A percentile compares a stretch with the other conserved stretches of the same genome.
These are phyloP conservation scores for Herpetomonas samuelpessoai DNA, from an alignment of 208 protist genomes.

Conservation along the genomic window DNA sequence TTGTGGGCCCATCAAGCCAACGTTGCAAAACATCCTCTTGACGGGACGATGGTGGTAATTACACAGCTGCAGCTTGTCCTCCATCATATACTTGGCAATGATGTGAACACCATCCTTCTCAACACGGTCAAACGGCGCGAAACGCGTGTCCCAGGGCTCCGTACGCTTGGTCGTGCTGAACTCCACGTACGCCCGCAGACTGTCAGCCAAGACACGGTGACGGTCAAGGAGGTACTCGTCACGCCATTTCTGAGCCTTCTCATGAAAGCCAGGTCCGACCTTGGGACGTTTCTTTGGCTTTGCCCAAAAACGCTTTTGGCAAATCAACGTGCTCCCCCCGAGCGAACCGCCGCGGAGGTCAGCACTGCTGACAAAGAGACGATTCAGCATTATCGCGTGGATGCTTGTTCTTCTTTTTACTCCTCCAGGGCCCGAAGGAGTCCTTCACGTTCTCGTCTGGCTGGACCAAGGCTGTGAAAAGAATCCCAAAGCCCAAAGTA, in stretches of 20 bases:
- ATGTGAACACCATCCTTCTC: conserved; percentile 90
- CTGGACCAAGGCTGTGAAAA: conserved; percentile 2
- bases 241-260: conserved; percentile 89
- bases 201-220: conserved; percentile 82
- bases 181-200: conserved; percentile 84
- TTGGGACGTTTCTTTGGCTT: conserved; percentile 91
- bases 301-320: conserved; percentile 78
- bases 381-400: conserved; percentile 27
- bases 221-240: conserved; percentile 87
- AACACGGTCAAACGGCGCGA: conserved; percentile 86
- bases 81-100: conserved; percentile 82
- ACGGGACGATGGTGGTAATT: conserved; percentile 88
- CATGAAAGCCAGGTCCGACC: conserved; percentile 81
- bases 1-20: conserved; percentile 85
- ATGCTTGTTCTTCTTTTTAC: too few species aligned
- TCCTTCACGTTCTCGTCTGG: background rate
- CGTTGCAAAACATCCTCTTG: conserved; percentile 86
- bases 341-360: conserved; percentile 40
- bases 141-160: conserved; percentile 91
- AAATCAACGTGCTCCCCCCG: conserved; percentile 22
- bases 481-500: too few species aligned
- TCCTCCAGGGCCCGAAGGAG: background rate
- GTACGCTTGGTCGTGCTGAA: conserved; percentile 78
- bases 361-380: conserved; percentile 57
- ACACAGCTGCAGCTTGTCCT: conserved; percentile 89